These are phyloP conservation scores for Dioscorea dumetorum DNA, from an alignment of 106 monocot species.

Conservation along the genomic window DNA sequence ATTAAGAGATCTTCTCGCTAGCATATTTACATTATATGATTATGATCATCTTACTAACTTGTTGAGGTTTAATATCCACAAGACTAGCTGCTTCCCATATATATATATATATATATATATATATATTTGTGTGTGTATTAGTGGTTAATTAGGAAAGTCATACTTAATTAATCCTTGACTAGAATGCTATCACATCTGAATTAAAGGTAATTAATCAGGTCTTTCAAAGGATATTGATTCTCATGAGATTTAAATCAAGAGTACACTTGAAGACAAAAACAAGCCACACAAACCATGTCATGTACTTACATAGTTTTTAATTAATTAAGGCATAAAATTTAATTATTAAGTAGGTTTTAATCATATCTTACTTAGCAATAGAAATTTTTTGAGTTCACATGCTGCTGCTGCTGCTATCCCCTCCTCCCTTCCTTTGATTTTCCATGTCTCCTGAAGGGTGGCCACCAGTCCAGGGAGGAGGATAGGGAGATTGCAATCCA, in stretches of 20 bases:
- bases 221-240: not conserved
- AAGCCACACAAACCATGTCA: not conserved
- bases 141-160: not conserved
- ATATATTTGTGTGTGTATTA: not conserved
- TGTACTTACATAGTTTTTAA: not conserved
- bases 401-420: slow-evolving; percentile 13
- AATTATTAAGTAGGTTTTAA: too few species aligned
- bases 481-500: slow-evolving; percentile 3
- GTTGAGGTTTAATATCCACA: not conserved
- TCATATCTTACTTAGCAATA: not conserved
- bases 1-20: not conserved
- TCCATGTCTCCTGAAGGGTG: slow-evolving; percentile 6
- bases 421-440: slow-evolving; percentile 17
- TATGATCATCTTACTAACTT: not conserved
- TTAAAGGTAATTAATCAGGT: not conserved
- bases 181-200: not conserved
- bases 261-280: not conserved
- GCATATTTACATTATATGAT: not conserved
- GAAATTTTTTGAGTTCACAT: not conserved
- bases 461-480: slow-evolving; percentile 3
- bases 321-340: too few species aligned
- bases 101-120: not conserved
- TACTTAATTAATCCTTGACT: not conserved
- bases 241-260: not conserved
- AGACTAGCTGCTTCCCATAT: not conserved